These are phyloP conservation scores for Termitomyces sp. DNA, from an alignment of 768 basidiomycete species.

Conservation along the genomic window DNA sequence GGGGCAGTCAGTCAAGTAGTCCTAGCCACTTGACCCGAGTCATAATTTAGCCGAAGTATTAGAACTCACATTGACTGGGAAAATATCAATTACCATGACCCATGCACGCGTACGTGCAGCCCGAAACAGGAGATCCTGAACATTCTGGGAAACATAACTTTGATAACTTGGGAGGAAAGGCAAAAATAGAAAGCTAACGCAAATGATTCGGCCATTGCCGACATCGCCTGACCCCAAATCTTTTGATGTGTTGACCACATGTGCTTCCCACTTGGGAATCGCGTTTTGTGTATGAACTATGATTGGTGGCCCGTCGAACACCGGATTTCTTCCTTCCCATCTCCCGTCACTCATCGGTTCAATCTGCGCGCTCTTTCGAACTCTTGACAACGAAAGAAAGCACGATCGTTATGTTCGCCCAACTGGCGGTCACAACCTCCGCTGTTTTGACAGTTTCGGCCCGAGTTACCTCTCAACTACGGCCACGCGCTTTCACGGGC, in stretches of 20 bases:
- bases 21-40: too few species aligned
- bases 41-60: too few species aligned
- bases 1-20: too few species aligned
- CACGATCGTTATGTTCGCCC: neutral
- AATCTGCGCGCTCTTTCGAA: neutral
- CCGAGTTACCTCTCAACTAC: neutral
- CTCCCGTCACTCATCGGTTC: neutral
- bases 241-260: neutral
- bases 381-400: neutral
- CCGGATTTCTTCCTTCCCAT: neutral
- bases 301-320: neutral
- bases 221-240: neutral
- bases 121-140: too few species aligned
- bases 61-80: too few species aligned
- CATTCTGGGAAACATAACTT: too few species aligned
- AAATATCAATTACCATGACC: too few species aligned
- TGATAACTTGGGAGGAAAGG: too few species aligned
- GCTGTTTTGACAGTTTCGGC: neutral
- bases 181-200: too few species aligned
- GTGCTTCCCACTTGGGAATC: neutral
- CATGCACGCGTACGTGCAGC: too few species aligned
- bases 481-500: slow-evolving; percentile 11
- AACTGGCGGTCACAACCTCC: neutral
- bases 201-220: neutral
- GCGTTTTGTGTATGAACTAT: slow-evolving; percentile 2